A percentile compares a stretch with the other conserved stretches of the same genome.
phyloP scores from a whole-genome alignment of 345 rosid genomes.

The Nasturtium officinale region DNA sequence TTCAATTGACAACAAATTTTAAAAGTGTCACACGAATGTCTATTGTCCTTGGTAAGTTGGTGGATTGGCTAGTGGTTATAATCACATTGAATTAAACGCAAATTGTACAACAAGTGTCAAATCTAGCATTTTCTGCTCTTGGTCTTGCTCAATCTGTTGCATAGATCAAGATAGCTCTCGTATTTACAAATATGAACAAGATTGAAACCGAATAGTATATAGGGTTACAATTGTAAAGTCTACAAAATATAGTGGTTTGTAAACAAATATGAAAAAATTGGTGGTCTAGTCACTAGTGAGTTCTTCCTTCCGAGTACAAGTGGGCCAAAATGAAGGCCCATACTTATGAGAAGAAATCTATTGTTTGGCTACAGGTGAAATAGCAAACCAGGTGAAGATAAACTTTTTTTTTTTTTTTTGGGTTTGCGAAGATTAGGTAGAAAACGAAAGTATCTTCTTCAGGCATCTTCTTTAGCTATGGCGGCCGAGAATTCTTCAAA shows the following conservation, averaged over 20 bases:
- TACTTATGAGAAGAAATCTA: not conserved
- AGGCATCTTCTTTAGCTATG: too few relatives aligned
- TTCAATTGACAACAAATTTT: too few relatives aligned
- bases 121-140: not conserved
- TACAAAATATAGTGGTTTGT: not conserved
- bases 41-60: too few relatives aligned
- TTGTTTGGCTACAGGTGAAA: constrained; percentile 25
- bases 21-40: too few relatives aligned
- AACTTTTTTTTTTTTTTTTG: not conserved
- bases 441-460: constrained; percentile 5
- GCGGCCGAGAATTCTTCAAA: constrained; percentile 50
- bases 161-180: not conserved
- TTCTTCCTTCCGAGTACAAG: not conserved
- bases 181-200: not conserved
- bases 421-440: constrained; percentile 31
- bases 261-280: constrained; percentile 6
- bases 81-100: too few relatives aligned
- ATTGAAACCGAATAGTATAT: not conserved
- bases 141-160: not conserved
- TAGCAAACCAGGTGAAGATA: not conserved
- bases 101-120: too few relatives aligned
- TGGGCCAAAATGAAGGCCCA: constrained; percentile 15
- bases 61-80: too few relatives aligned
- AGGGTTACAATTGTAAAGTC: not conserved
- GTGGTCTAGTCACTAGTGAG: too few relatives aligned